phyloP scores from a whole-genome alignment of 495 filamentous ascomycete genomes.

The Terfezia boudieri region DNA sequence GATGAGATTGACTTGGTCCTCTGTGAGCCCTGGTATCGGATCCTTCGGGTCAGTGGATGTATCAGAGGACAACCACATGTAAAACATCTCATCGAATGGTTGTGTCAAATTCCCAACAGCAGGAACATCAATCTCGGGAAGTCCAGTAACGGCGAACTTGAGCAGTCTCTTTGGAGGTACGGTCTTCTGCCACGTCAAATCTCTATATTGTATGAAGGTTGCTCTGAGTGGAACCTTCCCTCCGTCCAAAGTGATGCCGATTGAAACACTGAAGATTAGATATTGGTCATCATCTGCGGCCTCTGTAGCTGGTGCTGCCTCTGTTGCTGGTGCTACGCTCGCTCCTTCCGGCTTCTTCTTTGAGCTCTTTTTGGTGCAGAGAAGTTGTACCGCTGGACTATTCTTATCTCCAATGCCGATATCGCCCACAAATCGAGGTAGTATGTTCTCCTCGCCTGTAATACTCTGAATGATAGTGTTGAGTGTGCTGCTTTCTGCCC shows the following conservation, averaged over 20 bases:
- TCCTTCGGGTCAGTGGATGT: conserved; percentile 5
- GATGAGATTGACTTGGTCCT: neutral
- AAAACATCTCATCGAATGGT: conserved; percentile 25
- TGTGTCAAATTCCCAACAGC: conserved; percentile 21
- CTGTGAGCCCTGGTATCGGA: neutral
- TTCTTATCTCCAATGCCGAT: neutral
- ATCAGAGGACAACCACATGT: conserved; percentile 18
- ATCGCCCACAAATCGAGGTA: neutral
- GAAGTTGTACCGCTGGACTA: neutral
- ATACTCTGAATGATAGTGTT: conserved; percentile 4
- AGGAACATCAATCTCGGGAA: conserved; percentile 15
- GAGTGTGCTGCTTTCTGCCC: conserved; percentile 1
- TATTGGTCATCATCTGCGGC: neutral
- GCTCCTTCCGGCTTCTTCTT: neutral
- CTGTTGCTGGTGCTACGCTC: neutral
- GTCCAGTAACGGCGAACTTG: conserved; percentile 5
- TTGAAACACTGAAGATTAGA: neutral
- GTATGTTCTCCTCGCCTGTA: neutral
- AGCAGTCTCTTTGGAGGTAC: conserved; percentile 8
- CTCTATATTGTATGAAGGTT: conserved; percentile 1
- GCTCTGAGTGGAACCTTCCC: neutral
- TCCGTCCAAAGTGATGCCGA: neutral
- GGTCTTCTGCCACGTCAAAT: neutral
- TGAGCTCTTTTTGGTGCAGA: neutral
- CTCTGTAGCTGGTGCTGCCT: neutral